Evolutionary conservation across 2,329 filamentous ascomycete species (phyloP).

Genomic region (Akanthomyces uredinophilus): DNA sequence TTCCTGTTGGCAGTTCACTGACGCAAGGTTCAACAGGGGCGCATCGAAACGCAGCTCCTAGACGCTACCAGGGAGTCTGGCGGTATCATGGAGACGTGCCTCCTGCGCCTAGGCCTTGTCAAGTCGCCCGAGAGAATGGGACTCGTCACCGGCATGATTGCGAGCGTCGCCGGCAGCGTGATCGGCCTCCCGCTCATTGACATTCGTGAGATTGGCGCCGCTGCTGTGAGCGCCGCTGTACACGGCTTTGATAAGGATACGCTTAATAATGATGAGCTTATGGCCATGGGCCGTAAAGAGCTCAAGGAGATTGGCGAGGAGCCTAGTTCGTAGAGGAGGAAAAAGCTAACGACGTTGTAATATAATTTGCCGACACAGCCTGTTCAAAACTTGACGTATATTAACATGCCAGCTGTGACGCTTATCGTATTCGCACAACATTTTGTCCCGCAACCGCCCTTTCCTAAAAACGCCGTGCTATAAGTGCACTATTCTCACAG

Average conservation of each 20-base stretch:
- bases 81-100: slow-evolving; percentile 32
- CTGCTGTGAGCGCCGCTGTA: slow-evolving; percentile 1
- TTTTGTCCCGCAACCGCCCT: slow-evolving; percentile 39
- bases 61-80: slow-evolving; percentile 34
- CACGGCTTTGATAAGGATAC: slow-evolving; percentile 13
- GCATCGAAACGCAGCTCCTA: slow-evolving; percentile 40
- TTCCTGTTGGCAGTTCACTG: not conserved
- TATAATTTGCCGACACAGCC: too few relatives aligned
- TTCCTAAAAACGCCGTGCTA: slow-evolving; percentile 34
- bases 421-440: slow-evolving; percentile 33
- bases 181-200: slow-evolving; percentile 9
- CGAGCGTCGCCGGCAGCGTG: not conserved
- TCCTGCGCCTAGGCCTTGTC: slow-evolving; percentile 41
- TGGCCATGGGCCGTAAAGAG: slow-evolving; percentile 2
- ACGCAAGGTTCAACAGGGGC: slow-evolving; percentile 28
- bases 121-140: slow-evolving; percentile 16
- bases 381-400: too few relatives aligned
- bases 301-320: not conserved
- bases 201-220: slow-evolving; percentile 5
- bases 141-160: not conserved
- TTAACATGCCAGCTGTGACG: too few relatives aligned
- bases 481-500: slow-evolving; percentile 37
- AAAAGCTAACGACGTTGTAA: not conserved
- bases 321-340: not conserved
- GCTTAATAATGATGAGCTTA: slow-evolving; percentile 9